Evolutionary conservation across 1,284 basidiomycete genomes (phyloP).

Genomic region (Apiotrichum mycotoxinovorans): DNA sequence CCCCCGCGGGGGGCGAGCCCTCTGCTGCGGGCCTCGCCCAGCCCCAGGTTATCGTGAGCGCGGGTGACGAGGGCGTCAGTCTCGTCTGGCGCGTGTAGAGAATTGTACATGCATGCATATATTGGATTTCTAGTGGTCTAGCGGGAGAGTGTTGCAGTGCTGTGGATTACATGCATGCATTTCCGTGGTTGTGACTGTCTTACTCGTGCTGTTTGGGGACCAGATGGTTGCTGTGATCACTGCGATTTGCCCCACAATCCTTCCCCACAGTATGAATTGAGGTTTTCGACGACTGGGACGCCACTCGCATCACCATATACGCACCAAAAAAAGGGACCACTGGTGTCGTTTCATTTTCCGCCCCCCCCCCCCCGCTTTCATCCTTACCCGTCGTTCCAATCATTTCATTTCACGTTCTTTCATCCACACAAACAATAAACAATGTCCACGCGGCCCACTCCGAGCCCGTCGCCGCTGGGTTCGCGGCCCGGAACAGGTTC

Average conservation of each 20-base stretch:
- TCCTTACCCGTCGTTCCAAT: too few relatives aligned
- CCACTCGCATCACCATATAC: too few relatives aligned
- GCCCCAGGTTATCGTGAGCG: slow-evolving; percentile 64
- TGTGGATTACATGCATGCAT: too few relatives aligned
- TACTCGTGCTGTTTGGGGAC: not conserved
- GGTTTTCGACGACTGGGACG: too few relatives aligned
- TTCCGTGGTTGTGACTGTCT: too few relatives aligned
- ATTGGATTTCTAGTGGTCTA: not conserved
- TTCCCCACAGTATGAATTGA: not conserved
- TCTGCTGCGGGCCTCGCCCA: slow-evolving; percentile 36
- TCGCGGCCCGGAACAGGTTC: too few relatives aligned
- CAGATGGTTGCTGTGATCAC: not conserved
- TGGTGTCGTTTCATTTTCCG: too few relatives aligned
- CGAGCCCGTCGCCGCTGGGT: not conserved
- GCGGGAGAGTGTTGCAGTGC: not conserved
- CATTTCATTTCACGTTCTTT: too few relatives aligned
- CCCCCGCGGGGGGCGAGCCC: slow-evolving; percentile 29
- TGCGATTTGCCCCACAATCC: not conserved
- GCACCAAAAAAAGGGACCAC: too few relatives aligned
- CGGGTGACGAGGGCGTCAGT: slow-evolving; percentile 79
- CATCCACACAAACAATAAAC: not conserved
- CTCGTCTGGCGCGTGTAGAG: slow-evolving; percentile 58
- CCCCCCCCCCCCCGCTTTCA: too few relatives aligned
- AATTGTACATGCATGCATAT: slow-evolving; percentile 4
- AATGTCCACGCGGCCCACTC: not conserved